These are phyloP conservation scores for Cyclotella choctawhatcheeana DNA, from an alignment of 108 stramenopile species.

Conservation along the genomic window DNA sequence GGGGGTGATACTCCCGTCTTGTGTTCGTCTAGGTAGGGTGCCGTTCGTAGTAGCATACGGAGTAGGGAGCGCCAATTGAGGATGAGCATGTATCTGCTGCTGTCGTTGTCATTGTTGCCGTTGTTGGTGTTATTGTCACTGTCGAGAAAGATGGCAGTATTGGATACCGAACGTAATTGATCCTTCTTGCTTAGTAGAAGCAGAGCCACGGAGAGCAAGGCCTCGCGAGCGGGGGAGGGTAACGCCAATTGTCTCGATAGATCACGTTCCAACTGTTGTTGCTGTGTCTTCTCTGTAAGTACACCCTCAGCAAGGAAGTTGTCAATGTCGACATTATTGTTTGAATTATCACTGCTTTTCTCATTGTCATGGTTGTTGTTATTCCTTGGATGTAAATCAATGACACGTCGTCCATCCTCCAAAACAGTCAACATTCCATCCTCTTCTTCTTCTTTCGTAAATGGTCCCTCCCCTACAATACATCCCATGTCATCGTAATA, in stretches of 20 bases:
- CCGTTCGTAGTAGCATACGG: slow-evolving; percentile 76
- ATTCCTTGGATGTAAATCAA: slow-evolving; percentile 26
- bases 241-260: slow-evolving; percentile 64
- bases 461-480: slow-evolving; percentile 25
- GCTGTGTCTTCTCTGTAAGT: slow-evolving; percentile 14
- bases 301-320: slow-evolving; percentile 3
- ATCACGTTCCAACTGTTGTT: slow-evolving; percentile 50
- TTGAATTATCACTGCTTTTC: background rate
- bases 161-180: slow-evolving; percentile 70
- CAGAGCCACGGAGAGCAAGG: slow-evolving; percentile 66
- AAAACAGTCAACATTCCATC: slow-evolving; percentile 26
- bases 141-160: slow-evolving; percentile 62
- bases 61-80: slow-evolving; percentile 75
- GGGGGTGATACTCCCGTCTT: slow-evolving; percentile 62
- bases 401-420: slow-evolving; percentile 25
- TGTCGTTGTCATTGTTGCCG: background rate
- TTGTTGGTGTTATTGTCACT: slow-evolving; percentile 15
- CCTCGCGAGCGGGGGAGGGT: slow-evolving; percentile 77
- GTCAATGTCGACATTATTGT: background rate
- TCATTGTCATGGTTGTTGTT: slow-evolving; percentile 1
- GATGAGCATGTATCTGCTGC: slow-evolving; percentile 61
- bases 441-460: slow-evolving; percentile 20
- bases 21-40: slow-evolving; percentile 86
- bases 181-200: slow-evolving; percentile 77
- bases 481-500: slow-evolving; percentile 33